Conservation (phyloP, 2,329 filamentous ascomycete genomes). For the Gnomoniopsis smithogilvyi region DNA sequence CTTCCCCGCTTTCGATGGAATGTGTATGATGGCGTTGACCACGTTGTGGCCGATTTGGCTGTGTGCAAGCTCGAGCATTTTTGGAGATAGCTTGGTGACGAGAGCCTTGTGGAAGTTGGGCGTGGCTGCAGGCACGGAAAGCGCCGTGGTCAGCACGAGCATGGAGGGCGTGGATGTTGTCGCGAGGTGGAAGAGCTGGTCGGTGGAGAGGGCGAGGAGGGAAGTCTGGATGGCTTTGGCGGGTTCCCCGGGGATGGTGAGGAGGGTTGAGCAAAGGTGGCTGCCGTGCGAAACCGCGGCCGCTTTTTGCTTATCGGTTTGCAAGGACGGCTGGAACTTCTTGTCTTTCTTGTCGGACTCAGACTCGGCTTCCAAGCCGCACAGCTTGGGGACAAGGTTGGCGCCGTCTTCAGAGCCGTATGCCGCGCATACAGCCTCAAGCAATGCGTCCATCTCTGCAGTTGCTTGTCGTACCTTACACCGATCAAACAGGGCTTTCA, state of each 20-base stretch:
- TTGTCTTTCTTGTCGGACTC: conserved; percentile 23
- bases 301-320: conserved; percentile 52
- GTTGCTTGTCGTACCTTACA: conserved; percentile 58
- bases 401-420: conserved; percentile 43
- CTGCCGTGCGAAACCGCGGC: conserved; percentile 67
- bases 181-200: conserved; percentile 61
- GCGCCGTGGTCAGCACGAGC: conserved; percentile 47
- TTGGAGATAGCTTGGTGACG: conserved; percentile 44
- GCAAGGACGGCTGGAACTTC: conserved; percentile 27
- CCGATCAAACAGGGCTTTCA: conserved; percentile 80
- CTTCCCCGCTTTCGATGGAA: conserved; percentile 47
- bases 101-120: conserved; percentile 55
- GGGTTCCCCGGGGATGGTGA: conserved; percentile 67
- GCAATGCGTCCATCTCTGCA: conserved; percentile 39
- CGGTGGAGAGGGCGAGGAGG: conserved; percentile 56
- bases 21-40: conserved; percentile 44
- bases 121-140: conserved; percentile 44
- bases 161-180: conserved; percentile 48
- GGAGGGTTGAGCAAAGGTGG: conserved; percentile 75
- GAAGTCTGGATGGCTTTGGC: conserved; percentile 70
- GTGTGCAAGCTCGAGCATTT: conserved; percentile 42
- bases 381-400: conserved; percentile 47
- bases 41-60: conserved; percentile 51
- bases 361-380: conserved; percentile 38
- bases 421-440: conserved; percentile 46